A percentile compares a stretch with the other conserved stretches of the same genome.
Conservation (phyloP, 495 filamentous ascomycete species). For the Talaromyces wortmannii region DNA sequence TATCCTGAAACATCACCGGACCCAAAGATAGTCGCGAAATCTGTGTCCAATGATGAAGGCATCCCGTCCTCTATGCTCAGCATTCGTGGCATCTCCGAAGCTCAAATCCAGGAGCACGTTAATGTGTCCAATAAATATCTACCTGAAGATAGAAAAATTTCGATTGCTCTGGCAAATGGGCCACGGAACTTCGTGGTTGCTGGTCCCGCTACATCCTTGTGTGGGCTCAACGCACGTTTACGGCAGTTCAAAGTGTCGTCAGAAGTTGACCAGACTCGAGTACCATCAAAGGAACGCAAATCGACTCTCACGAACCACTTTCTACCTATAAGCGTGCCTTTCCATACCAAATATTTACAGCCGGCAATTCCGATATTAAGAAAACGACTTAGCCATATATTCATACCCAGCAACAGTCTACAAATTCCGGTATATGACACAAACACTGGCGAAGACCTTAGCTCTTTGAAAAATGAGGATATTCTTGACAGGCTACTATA, state of each 20-base stretch:
- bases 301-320: conserved; percentile 11
- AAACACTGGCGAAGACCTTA: conserved; percentile 74
- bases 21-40: conserved; percentile 2
- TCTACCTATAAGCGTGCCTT: conserved; percentile 23
- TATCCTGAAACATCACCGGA: not conserved
- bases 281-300: conserved; percentile 13
- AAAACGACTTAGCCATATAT: conserved; percentile 8
- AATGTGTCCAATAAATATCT: conserved; percentile 14
- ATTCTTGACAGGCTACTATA: conserved; percentile 79
- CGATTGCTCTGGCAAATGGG: conserved; percentile 22
- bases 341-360: conserved; percentile 24
- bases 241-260: conserved; percentile 1
- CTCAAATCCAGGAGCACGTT: conserved; percentile 28
- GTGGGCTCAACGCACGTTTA: conserved; percentile 9
- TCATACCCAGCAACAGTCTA: conserved; percentile 2
- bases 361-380: conserved; percentile 10
- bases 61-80: conserved; percentile 6
- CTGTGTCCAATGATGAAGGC: conserved; percentile 10
- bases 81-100: conserved; percentile 14
- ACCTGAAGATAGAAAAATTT: conserved; percentile 7
- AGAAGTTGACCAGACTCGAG: conserved; percentile 11
- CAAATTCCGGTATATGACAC: conserved; percentile 81
- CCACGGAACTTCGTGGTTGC: conserved; percentile 21
- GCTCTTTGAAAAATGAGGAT: conserved; percentile 51
- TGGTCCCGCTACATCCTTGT: conserved; percentile 18